phyloP scores from a whole-genome alignment of 176 grass and related monocot genomes.

The Hordeum marinum region DNA sequence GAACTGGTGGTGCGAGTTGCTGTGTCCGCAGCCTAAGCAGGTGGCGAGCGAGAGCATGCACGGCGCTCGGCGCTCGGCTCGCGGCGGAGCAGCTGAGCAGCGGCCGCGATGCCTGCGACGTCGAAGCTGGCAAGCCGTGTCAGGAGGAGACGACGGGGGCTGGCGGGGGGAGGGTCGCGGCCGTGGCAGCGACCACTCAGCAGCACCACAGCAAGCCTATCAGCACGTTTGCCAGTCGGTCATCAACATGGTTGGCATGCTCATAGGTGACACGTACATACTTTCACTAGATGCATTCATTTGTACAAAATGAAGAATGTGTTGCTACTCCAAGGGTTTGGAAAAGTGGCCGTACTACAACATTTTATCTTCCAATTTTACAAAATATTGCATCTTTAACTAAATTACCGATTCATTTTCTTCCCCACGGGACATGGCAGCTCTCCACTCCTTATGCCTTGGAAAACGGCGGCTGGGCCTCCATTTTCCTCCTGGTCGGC shows the following conservation, averaged over 20 bases:
- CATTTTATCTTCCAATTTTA: neutral
- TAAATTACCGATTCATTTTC: neutral
- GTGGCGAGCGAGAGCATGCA: constrained; percentile 57
- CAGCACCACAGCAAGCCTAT: constrained; percentile 27
- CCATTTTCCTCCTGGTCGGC: constrained; percentile 55
- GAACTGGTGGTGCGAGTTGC: neutral
- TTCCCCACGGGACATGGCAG: constrained; percentile 49
- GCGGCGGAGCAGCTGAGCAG: neutral
- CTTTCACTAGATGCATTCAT: too few relatives aligned
- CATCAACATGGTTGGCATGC: constrained; percentile 90
- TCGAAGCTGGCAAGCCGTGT: constrained; percentile 41
- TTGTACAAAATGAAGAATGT: too few relatives aligned
- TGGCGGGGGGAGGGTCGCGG: neutral
- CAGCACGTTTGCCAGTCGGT: constrained; percentile 73
- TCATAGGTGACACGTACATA: too few relatives aligned
- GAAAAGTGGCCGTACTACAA: too few relatives aligned
- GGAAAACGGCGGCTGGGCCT: constrained; percentile 76
- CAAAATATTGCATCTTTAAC: neutral
- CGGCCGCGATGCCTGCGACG: constrained; percentile 29
- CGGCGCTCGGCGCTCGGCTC: constrained; percentile 47
- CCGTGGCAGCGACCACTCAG: neutral
- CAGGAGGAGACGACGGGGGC: neutral
- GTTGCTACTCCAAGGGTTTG: too few relatives aligned
- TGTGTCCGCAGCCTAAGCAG: constrained; percentile 29
- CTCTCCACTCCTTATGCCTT: constrained; percentile 70